Percentiles rank a stretch among this genome's conserved stretches.
Conservation (phyloP, 2,329 filamentous ascomycete genomes). For the Trichophyton schoenleinii region DNA sequence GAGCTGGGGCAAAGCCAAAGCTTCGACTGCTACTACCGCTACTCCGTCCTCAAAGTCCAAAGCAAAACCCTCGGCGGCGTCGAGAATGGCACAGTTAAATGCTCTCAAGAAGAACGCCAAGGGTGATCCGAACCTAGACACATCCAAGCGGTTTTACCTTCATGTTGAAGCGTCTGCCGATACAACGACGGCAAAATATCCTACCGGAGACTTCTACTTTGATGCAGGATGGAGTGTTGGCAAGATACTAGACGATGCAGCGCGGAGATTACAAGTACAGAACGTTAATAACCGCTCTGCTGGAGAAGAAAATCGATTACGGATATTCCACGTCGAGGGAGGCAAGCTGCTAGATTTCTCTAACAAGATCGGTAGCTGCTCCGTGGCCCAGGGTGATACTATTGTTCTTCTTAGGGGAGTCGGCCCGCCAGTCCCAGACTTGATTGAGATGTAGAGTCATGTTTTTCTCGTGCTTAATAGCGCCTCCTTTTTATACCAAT, state of each 20-base stretch:
- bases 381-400: slow-evolving; percentile 69
- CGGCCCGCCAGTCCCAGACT: slow-evolving; percentile 58
- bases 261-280: slow-evolving; percentile 30
- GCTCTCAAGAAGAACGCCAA: slow-evolving; percentile 77
- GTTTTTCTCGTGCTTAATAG: not conserved
- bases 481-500: not conserved
- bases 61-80: slow-evolving; percentile 50
- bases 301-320: slow-evolving; percentile 55
- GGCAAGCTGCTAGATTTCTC: slow-evolving; percentile 75
- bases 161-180: slow-evolving; percentile 82
- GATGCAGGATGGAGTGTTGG: slow-evolving; percentile 83
- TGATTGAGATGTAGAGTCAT: slow-evolving; percentile 45
- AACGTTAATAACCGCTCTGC: slow-evolving; percentile 35
- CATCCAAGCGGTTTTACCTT: slow-evolving; percentile 79
- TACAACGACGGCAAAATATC: slow-evolving; percentile 70
- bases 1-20: slow-evolving; percentile 65
- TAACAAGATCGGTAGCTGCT: slow-evolving; percentile 63
- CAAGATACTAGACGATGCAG: slow-evolving; percentile 39
- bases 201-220: slow-evolving; percentile 70
- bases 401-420: slow-evolving; percentile 79
- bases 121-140: slow-evolving; percentile 68
- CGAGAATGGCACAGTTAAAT: slow-evolving; percentile 57
- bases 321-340: slow-evolving; percentile 87
- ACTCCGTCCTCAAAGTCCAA: slow-evolving; percentile 55
- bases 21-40: slow-evolving; percentile 47